These are phyloP conservation scores for Capsicum chinense DNA, from an alignment of 257 asterid genomes.

Conservation along the genomic window DNA sequence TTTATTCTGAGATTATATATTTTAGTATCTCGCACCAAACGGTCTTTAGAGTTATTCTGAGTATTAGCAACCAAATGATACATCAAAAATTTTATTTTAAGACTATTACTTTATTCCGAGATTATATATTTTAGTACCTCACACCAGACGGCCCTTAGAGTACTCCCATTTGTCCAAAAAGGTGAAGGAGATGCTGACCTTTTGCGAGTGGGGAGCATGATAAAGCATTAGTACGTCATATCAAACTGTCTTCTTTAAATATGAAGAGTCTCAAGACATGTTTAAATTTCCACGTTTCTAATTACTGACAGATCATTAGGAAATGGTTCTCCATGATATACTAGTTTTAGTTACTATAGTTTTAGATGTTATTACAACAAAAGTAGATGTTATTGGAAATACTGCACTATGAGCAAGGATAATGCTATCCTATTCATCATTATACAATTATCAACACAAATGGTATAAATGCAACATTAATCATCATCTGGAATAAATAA, in stretches of 20 bases:
- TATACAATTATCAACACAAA: not conserved
- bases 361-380: not conserved
- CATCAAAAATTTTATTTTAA: too few relatives aligned
- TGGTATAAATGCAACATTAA: not conserved
- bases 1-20: too few relatives aligned
- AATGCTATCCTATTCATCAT: not conserved
- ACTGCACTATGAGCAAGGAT: not conserved
- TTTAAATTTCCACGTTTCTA: not conserved
- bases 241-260: not conserved
- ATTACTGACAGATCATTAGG: not conserved
- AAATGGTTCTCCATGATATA: not conserved
- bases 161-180: conserved; percentile 11
- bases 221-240: conserved; percentile 4
- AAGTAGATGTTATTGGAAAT: not conserved
- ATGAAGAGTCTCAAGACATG: not conserved
- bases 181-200: conserved; percentile 14
- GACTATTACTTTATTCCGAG: too few relatives aligned
- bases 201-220: conserved; percentile 22
- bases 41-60: too few relatives aligned
- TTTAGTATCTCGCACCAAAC: too few relatives aligned
- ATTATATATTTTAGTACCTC: too few relatives aligned
- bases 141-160: not conserved
- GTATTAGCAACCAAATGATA: too few relatives aligned
- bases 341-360: not conserved
- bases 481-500: not conserved